Percentiles rank a stretch among this genome's conserved stretches.
These are phyloP conservation scores for Tricholoma saponaceum DNA, from an alignment of 768 basidiomycete genomes.

Conservation along the genomic window DNA sequence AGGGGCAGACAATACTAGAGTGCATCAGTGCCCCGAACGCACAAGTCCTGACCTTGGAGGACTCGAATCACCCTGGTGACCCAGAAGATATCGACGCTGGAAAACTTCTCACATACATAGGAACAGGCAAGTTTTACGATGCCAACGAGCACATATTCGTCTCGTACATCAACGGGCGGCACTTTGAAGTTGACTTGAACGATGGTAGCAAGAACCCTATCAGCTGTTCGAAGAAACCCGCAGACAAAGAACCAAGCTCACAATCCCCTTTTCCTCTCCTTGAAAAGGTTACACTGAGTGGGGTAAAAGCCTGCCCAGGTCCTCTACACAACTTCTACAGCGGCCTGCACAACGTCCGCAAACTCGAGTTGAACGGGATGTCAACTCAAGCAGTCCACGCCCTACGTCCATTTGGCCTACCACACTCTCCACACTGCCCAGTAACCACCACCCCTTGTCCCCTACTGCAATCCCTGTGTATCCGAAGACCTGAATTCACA, in stretches of 20 bases:
- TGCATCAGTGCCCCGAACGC: slow-evolving; percentile 37
- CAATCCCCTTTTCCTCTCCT: slow-evolving; percentile 24
- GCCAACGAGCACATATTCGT: slow-evolving; percentile 11
- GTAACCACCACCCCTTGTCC: slow-evolving; percentile 27
- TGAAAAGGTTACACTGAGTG: slow-evolving; percentile 28
- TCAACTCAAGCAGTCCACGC: slow-evolving; percentile 28
- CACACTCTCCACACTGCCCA: background rate
- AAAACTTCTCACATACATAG: slow-evolving; percentile 33
- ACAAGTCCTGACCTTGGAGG: slow-evolving; percentile 36
- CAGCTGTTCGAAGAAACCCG: background rate
- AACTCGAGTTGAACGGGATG: slow-evolving; percentile 32
- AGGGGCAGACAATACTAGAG: slow-evolving; percentile 35
- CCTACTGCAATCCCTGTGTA: slow-evolving; percentile 24
- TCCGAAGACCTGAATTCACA: slow-evolving; percentile 23
- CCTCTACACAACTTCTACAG: slow-evolving; percentile 29
- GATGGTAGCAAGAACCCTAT: background rate
- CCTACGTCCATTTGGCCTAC: slow-evolving; percentile 20
- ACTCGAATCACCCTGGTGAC: slow-evolving; percentile 38
- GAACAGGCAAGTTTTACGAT: slow-evolving; percentile 25
- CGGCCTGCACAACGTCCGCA: slow-evolving; percentile 23
- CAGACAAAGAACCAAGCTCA: slow-evolving; percentile 11
- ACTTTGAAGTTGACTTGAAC: slow-evolving; percentile 2
- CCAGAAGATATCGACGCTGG: slow-evolving; percentile 37
- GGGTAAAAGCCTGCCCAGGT: slow-evolving; percentile 31
- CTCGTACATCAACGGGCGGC: slow-evolving; percentile 8